phyloP scores from a whole-genome alignment of 2,329 filamentous ascomycete species.

The Colletotrichum neosansevieriae region DNA sequence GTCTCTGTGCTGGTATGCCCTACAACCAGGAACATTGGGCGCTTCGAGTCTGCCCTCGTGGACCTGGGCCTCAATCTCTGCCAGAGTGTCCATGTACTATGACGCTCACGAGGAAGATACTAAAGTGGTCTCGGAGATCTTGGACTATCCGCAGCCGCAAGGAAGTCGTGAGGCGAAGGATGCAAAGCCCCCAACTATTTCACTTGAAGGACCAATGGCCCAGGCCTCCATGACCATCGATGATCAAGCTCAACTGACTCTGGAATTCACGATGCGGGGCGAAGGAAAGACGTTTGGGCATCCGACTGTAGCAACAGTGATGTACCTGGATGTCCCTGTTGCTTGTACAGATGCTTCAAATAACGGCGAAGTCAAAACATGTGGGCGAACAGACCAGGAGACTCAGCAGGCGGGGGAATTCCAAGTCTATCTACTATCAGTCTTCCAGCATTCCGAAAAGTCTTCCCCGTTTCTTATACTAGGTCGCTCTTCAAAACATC shows the following conservation, averaged over 20 bases:
- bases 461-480: background rate
- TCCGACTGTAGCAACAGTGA: too few relatives aligned
- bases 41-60: background rate
- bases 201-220: background rate
- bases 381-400: too few relatives aligned
- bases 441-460: background rate
- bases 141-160: background rate
- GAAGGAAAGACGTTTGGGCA: too few relatives aligned
- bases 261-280: background rate
- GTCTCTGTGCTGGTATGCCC: background rate
- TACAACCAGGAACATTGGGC: background rate
- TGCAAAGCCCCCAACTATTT: background rate
- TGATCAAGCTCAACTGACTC: background rate
- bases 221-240: background rate
- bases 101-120: slow-evolving; percentile 2
- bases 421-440: background rate
- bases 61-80: slow-evolving; percentile 1
- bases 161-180: too few relatives aligned
- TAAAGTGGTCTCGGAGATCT: background rate
- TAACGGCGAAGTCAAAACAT: background rate
- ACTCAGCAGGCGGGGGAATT: background rate
- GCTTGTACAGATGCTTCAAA: too few relatives aligned
- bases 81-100: background rate
- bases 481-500: background rate
- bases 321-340: too few relatives aligned